Conservation (phyloP, 2,329 filamentous ascomycete species). For the Periconia macrospinosa region DNA sequence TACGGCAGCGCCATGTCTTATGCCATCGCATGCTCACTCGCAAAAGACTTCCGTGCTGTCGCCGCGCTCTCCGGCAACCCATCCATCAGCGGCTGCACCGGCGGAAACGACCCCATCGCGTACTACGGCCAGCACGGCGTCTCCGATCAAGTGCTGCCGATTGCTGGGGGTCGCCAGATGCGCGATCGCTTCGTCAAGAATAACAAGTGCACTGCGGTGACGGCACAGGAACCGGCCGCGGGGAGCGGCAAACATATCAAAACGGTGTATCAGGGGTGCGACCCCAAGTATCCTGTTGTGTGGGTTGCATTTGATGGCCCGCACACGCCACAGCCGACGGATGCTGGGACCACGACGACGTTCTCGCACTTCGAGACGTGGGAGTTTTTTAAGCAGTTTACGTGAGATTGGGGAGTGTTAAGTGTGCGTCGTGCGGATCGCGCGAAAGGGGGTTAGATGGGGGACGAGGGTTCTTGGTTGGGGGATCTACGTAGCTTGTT, state of each 20-base stretch:
- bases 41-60: constrained; percentile 43
- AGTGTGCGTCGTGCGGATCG: too few relatives aligned
- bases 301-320: constrained; percentile 31
- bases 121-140: constrained; percentile 47
- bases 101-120: constrained; percentile 43
- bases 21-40: constrained; percentile 46
- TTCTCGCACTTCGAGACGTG: constrained; percentile 32
- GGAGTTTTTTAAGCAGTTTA: constrained; percentile 37
- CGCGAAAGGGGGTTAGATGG: too few relatives aligned
- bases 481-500: too few relatives aligned
- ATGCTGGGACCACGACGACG: constrained; percentile 24
- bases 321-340: constrained; percentile 20
- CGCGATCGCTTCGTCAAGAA: constrained; percentile 44
- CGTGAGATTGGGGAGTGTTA: background rate
- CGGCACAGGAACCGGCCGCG: constrained; percentile 17
- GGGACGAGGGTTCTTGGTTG: too few relatives aligned
- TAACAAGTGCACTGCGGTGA: constrained; percentile 39
- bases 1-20: constrained; percentile 49
- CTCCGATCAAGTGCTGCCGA: constrained; percentile 41
- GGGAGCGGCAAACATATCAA: constrained; percentile 15
- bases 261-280: constrained; percentile 30
- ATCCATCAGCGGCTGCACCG: constrained; percentile 17
- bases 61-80: constrained; percentile 16
- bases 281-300: constrained; percentile 32
- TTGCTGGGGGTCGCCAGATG: constrained; percentile 38